Evolutionary conservation across 208 protist genomes (phyloP).

Genomic region (Leishmania turanica): DNA sequence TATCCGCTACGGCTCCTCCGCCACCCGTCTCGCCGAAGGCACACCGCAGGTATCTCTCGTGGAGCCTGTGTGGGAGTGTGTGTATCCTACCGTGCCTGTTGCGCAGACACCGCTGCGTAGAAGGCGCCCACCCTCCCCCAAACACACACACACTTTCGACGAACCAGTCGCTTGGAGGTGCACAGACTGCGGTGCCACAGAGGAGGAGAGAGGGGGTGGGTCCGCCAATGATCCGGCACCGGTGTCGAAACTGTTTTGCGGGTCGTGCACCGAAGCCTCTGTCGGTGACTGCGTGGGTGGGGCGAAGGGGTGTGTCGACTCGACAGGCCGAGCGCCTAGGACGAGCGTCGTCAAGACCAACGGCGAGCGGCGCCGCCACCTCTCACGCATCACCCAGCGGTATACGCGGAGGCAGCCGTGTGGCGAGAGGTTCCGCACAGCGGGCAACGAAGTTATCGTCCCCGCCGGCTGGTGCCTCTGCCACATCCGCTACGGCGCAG

Average conservation of each 20-base stretch:
- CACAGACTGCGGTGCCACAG: not conserved
- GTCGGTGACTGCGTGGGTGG: not conserved
- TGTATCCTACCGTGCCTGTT: not conserved
- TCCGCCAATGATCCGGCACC: not conserved
- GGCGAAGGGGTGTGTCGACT: slow-evolving; percentile 1
- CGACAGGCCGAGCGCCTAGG: slow-evolving; percentile 28
- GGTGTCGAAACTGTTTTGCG: not conserved
- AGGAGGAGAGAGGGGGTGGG: not conserved
- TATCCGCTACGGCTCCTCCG: not conserved
- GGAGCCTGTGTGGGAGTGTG: not conserved
- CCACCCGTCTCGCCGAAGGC: not conserved
- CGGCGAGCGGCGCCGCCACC: not conserved
- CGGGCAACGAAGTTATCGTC: not conserved
- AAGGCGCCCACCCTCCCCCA: not conserved
- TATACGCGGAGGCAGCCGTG: not conserved
- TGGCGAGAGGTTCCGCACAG: not conserved
- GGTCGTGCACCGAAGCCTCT: not conserved
- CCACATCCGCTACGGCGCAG: not conserved
- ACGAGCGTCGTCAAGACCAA: not conserved
- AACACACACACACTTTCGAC: too few relatives aligned
- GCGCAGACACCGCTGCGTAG: not conserved
- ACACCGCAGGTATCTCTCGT: too few relatives aligned
- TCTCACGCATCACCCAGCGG: not conserved
- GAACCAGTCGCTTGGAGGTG: not conserved
- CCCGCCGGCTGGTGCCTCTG: not conserved